Base-by-base conservation (phyloP, 257 asterid genomes). In the Thymus quinquecostatus region DNA sequence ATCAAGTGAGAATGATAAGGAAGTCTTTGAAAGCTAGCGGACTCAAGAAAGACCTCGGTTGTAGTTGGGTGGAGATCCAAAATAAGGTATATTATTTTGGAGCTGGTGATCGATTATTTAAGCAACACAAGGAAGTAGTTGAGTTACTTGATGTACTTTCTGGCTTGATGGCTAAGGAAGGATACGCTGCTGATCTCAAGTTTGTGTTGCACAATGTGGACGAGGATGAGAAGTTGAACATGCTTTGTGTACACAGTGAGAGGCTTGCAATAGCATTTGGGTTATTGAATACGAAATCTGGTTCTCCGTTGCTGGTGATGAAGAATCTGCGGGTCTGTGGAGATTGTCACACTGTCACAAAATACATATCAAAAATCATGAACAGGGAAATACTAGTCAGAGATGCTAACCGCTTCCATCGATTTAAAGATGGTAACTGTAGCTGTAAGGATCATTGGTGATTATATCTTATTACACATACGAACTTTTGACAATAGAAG, bases 21-120 rank as follows among this genome's bases (percentile, higher is more conserved):
- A 78, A 86, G 60, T 86, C 85, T 27, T 60, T 89, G 56, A 81
- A 71, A 69, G 76, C 82, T 70, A 82, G 75, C 70, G 92, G 96
- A 40, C 77, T 89, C 14, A 83, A 73, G 65, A 89, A 89, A 81
- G 90, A 82, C 27, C 92, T 93, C 32, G 96, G 96, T 66, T 79
- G 78, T 64, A 92, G 96, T 79, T 92, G 97, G 96, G 62, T 87
- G 63, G 92, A 89, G 84, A 83, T 84, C 73, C 73, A 68, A 76
- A 86, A 74, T 48, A 78, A 40, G 75, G 84, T 83, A 48, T 83
- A 62, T 73, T 72, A 83, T 77, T 85, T 86, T 60, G 77, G 81
- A 50, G 82, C 84, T 38, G 87, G 91, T 14, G 81, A 82, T 76
- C 75, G 57, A 70, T 73, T 58, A 49, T 86, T 82, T 74, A 70